Percentiles rank a stretch among this genome's conserved stretches.
phyloP scores from a whole-genome alignment of 345 rosid species.

The Erysimum cheiranthoides region DNA sequence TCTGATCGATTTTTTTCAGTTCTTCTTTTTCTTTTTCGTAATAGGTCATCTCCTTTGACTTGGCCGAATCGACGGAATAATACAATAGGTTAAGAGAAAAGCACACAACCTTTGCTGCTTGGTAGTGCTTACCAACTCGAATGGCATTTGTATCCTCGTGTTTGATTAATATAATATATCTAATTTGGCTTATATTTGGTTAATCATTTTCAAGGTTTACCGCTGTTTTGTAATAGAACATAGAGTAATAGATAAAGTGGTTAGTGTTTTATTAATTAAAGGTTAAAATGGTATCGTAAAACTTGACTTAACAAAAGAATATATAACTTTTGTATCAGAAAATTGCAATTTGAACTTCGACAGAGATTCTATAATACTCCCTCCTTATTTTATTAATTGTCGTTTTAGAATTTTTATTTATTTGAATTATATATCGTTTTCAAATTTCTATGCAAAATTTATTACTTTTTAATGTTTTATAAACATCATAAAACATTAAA shows the following conservation, averaged over 20 bases:
- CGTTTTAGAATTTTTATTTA: no score
- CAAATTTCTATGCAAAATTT: no score
- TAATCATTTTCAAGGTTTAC: not conserved
- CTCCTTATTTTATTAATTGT: no score
- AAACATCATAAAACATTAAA: no score
- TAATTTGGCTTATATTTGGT: not conserved
- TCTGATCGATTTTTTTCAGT: not conserved
- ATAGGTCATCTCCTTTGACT: constrained; percentile 21
- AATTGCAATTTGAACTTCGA: not conserved
- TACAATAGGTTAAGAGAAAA: constrained; percentile 24
- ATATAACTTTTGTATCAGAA: not conserved
- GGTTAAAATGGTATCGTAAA: not conserved
- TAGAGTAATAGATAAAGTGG: not conserved
- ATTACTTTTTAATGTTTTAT: no score
- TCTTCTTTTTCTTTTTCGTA: not conserved
- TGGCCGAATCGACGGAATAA: not conserved
- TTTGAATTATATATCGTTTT: no score
- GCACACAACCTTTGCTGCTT: constrained; percentile 30
- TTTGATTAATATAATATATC: constrained; percentile 17
- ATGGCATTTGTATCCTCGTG: constrained; percentile 24
- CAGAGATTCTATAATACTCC: not conserved
- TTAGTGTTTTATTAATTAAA: not conserved
- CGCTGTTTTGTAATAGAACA: not conserved
- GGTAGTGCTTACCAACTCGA: constrained; percentile 41
- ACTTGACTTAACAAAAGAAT: not conserved